These are phyloP conservation scores for Verticillium klebahnii DNA, from an alignment of 2,329 filamentous ascomycete species.

Conservation along the genomic window DNA sequence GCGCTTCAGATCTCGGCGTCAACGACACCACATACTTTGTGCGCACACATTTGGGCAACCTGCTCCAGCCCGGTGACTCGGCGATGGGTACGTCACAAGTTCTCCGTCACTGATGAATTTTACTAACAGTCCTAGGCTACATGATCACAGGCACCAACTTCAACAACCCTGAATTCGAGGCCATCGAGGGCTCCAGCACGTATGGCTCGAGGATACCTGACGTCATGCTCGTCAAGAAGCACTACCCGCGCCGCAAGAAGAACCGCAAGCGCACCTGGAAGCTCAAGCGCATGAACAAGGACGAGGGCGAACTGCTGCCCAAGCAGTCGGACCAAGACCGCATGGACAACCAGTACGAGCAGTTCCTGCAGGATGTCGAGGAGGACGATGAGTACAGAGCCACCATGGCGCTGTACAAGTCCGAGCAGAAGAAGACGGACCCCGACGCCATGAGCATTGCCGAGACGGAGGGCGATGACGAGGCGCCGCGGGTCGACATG, in stretches of 20 bases:
- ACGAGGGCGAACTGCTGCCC: slow-evolving; percentile 81
- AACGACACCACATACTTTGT: slow-evolving; percentile 89
- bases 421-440: slow-evolving; percentile 45
- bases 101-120: no score
- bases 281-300: slow-evolving; percentile 86
- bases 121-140: slow-evolving; percentile 54
- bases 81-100: slow-evolving; percentile 49
- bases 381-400: slow-evolving; percentile 85
- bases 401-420: slow-evolving; percentile 84
- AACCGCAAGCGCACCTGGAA: slow-evolving; percentile 83
- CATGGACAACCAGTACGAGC: slow-evolving; percentile 91
- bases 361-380: slow-evolving; percentile 95
- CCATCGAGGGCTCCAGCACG: slow-evolving; percentile 70
- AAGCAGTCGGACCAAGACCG: slow-evolving; percentile 84
- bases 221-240: slow-evolving; percentile 94
- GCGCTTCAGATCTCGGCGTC: slow-evolving; percentile 77
- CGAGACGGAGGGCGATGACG: slow-evolving; percentile 59
- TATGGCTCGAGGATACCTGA: slow-evolving; percentile 81
- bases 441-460: slow-evolving; percentile 65
- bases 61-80: slow-evolving; percentile 85
- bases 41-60: slow-evolving; percentile 80
- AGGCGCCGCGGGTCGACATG: slow-evolving; percentile 68
- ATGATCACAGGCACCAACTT: slow-evolving; percentile 85
- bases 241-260: slow-evolving; percentile 84
- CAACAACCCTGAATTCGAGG: slow-evolving; percentile 83